Evolutionary conservation across 805 yeast genomes (phyloP), one percentile per base, ranked within the genome.

Genomic region (Candida coquimbonensis): DNA sequence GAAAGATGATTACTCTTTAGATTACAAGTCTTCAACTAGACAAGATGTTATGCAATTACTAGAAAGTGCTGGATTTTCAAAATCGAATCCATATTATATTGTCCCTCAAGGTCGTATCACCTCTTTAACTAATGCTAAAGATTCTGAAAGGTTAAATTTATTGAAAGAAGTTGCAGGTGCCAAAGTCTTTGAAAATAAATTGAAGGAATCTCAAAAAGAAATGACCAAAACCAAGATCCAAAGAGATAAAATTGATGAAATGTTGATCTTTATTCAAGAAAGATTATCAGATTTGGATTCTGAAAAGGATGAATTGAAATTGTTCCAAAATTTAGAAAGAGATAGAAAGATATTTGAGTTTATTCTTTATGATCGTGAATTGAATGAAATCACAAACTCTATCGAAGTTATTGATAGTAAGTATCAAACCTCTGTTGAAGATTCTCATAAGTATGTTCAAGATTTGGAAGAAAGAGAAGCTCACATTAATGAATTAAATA

Each of bases 91-190:
- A 1, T 91, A 90, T 64, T 91, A 91, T 62, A 91, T 93, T 54
- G 98, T 93, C 6, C 98, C 99, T 0, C 99, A 93, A 65, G 99
- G 99, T 19, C 74, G 87, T 55, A 87, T 93, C 55, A 84, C 96
- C 1, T 74, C 86, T 0, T 70, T 93, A 48, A 91, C 98, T 0
- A 88, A 88, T 59, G 91, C 96, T 0, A 86, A 86, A 54, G 96
- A 89, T 59, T 59, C 77, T 3, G 96, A 90, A 59, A 76, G 97
- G 49, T 70, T 91, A 43, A 74, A 77, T 33, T 67, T 90, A 36
- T 68, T 93, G 53, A 89, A 91, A 53, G 96, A 89, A 57, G 96
- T 91, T 32, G 93, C 96, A 29, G 99, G 99, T 17, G 96, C 98
- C 1, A 83, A 81, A 48, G 85, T 90, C 3, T 93, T 91, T 66